These are phyloP conservation scores for Pichia sp. DNA, from an alignment of 1,139 yeast genomes.

Conservation along the genomic window DNA sequence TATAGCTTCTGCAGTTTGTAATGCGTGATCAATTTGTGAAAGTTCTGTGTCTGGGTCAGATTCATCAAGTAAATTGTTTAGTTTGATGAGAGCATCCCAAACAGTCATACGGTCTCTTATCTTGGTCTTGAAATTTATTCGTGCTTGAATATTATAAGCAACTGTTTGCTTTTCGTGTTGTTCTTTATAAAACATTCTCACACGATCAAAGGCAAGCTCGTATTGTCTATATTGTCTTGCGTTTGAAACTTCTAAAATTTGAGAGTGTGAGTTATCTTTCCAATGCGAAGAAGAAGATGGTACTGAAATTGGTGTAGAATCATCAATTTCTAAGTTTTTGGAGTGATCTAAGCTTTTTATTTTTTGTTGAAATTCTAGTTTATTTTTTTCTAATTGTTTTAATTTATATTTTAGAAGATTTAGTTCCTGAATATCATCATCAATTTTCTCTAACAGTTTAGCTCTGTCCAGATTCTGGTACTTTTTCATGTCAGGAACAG, in stretches of 20 bases:
- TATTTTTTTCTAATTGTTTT: constrained; percentile 16
- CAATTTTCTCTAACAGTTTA: constrained; percentile 32
- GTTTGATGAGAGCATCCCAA: constrained; percentile 64
- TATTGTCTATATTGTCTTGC: constrained; percentile 51
- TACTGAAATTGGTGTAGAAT: neutral
- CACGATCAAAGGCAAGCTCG: constrained; percentile 65
- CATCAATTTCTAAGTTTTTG: neutral
- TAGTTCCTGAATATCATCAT: constrained; percentile 37
- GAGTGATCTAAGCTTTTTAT: constrained; percentile 11
- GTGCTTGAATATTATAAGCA: constrained; percentile 64
- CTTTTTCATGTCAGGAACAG: constrained; percentile 2
- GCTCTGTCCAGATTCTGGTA: constrained; percentile 27
- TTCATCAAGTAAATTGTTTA: constrained; percentile 60
- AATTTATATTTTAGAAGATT: constrained; percentile 32
- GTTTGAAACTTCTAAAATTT: constrained; percentile 21
- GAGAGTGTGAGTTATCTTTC: constrained; percentile 22
- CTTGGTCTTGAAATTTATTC: constrained; percentile 64
- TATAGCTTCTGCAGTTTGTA: constrained; percentile 74
- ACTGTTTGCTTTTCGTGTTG: constrained; percentile 70
- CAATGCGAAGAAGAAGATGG: constrained; percentile 14
- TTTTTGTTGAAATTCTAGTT: constrained; percentile 10
- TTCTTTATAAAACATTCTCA: constrained; percentile 58
- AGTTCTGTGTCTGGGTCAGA: constrained; percentile 73
- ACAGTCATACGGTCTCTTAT: constrained; percentile 59
- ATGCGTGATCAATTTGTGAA: constrained; percentile 69